Conservation (phyloP, 1,284 basidiomycete genomes). For the Rhodotorula mucilaginosa region DNA sequence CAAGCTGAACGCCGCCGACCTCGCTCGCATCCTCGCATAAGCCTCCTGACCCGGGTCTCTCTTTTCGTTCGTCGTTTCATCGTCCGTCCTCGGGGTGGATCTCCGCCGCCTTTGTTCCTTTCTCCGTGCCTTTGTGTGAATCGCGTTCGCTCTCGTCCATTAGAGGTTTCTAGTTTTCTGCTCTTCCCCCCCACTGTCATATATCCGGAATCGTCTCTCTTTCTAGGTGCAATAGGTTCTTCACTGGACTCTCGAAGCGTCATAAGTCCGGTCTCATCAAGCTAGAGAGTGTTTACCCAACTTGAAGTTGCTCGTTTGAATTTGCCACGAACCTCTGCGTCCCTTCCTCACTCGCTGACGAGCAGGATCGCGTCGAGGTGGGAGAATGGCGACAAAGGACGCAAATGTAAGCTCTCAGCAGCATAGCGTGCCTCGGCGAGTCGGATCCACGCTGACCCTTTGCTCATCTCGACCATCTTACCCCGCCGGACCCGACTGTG, state of each 20-base stretch:
- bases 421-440: background rate
- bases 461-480: background rate
- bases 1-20: conserved; percentile 28
- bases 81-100: background rate
- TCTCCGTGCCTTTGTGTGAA: background rate
- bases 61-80: background rate
- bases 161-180: background rate
- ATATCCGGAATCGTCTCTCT: background rate
- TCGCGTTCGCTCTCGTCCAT: background rate
- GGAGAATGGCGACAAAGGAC: background rate
- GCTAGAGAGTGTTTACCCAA: too few species aligned
- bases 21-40: conserved; percentile 21
- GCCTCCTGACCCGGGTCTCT: background rate
- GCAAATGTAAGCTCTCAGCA: background rate
- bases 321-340: background rate
- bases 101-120: background rate
- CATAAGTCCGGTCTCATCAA: too few species aligned
- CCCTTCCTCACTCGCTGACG: background rate
- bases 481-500: background rate
- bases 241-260: background rate
- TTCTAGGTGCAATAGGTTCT: conserved; percentile 1
- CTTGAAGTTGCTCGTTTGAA: background rate
- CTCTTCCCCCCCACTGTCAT: background rate
- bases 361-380: background rate
- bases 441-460: background rate